Conservation (phyloP, 768 basidiomycete species). For the Tylopilus sp. region DNA sequence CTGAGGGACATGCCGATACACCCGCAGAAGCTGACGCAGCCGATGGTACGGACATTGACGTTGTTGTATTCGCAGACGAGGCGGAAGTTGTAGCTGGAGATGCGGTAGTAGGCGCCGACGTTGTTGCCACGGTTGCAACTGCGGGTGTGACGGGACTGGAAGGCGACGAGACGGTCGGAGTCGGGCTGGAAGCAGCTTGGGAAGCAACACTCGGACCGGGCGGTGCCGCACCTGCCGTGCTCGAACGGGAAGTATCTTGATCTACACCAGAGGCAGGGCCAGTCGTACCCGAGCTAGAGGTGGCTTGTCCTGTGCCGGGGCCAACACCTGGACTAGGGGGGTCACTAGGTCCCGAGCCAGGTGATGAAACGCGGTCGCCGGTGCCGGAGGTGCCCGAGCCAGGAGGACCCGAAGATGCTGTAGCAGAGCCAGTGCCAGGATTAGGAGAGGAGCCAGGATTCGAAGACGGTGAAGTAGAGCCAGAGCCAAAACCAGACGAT, state of each 20-base stretch:
- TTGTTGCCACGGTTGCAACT: no score
- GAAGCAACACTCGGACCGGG: background rate
- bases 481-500: background rate
- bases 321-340: background rate
- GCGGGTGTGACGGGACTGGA: background rate
- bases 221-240: background rate
- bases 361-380: background rate
- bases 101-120: background rate
- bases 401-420: background rate
- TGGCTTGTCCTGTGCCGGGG: background rate
- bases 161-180: background rate
- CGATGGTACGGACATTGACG: background rate
- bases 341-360: background rate
- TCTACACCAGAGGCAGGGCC: background rate
- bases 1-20: conserved; percentile 11
- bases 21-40: background rate
- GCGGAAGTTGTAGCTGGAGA: background rate
- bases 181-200: background rate
- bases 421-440: background rate
- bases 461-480: background rate
- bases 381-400: background rate
- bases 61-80: background rate
- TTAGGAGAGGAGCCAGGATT: background rate
- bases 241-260: background rate
- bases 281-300: background rate